Evolutionary conservation across 1,284 basidiomycete genomes (phyloP).

Genomic region (Ganoderma meredithae): DNA sequence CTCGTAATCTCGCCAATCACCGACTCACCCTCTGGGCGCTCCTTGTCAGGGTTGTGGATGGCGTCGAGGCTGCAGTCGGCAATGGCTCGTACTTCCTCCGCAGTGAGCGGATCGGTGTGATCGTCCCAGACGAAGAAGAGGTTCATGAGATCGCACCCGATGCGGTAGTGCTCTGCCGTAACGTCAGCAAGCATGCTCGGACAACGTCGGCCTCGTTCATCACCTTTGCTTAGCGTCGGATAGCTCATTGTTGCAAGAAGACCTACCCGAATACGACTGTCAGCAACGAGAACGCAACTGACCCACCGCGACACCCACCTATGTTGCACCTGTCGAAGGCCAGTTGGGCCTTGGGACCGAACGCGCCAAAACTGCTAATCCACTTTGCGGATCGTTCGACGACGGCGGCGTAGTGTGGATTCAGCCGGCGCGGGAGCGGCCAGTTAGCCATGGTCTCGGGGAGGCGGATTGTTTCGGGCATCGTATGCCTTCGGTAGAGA

Average conservation of each 20-base stretch:
- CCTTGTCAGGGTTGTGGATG: slow-evolving; percentile 28
- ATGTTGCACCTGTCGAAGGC: slow-evolving; percentile 37
- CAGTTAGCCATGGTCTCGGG: slow-evolving; percentile 12
- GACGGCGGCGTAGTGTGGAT: slow-evolving; percentile 7
- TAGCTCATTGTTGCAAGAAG: slow-evolving; percentile 34
- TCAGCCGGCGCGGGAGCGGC: slow-evolving; percentile 8
- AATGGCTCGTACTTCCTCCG: slow-evolving; percentile 15
- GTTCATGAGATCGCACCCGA: slow-evolving; percentile 36
- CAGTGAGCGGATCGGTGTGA: slow-evolving; percentile 33
- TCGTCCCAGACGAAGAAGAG: slow-evolving; percentile 40
- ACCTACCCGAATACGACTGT: slow-evolving; percentile 11
- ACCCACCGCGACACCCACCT: slow-evolving; percentile 23
- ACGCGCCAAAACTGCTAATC: slow-evolving; percentile 22
- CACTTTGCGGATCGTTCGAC: not conserved
- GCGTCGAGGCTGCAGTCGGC: slow-evolving; percentile 37
- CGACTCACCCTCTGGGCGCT: slow-evolving; percentile 25
- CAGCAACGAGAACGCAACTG: not conserved
- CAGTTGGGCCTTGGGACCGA: slow-evolving; percentile 27
- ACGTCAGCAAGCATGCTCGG: not conserved
- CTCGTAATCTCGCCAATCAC: slow-evolving; percentile 36
- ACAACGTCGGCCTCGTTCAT: not conserved
- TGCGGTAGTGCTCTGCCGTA: slow-evolving; percentile 29
- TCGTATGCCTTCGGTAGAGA: slow-evolving; percentile 1
- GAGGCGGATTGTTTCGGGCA: slow-evolving; percentile 9
- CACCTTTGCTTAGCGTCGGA: slow-evolving; percentile 24